Base-by-base conservation (phyloP, 1,139 yeast species). In the Debaryomyces psychrophilus region DNA sequence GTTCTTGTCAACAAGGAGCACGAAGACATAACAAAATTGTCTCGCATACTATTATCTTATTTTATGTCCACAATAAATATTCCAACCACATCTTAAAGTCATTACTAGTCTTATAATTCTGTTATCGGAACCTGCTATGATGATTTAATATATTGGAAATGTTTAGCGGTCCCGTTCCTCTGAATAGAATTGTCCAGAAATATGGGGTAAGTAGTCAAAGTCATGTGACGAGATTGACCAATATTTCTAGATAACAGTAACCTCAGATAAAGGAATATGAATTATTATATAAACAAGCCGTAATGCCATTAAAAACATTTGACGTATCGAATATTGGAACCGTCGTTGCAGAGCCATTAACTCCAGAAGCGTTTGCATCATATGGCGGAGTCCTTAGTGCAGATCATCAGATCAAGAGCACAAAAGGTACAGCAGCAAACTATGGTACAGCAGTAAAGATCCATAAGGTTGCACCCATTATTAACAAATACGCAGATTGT, bases 361-460 rank as follows among this genome's bases (percentile, higher is more conserved):
- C 78, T 1, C 79, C 79, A 0, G 73, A 71, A 44, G 57, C 62
- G 9, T 75, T 75, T 57, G 68, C 69, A 3, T 69, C 70, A 0
- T 75, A 60, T 51, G 80, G 80, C 2, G 79, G 78, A 0, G 77
- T 74, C 2, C 66, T 74, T 25, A 71, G 77, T 55, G 79, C 77
- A 3, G 76, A 74, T 53, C 73, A 73, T 48, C 80, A 75, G 54
- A 58, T 74, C 45, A 55, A 63, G 46, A 58, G 61, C 15, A 66
- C 53, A 15, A 49, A 51, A 28, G 56, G 61, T 14, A 67, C 81
- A 11, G 71, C 76, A 18, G 97, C 97, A 5, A 92, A 92, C 64
- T 90, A 92, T 59, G 98, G 97, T n/a, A 90, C 97, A 2, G 97
- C 97, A 1, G 71, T 81, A 4, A 92, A 90, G 59, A 67, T 89